Conservation (phyloP, 805 yeast species). For the Cephaloascus fragrans region DNA sequence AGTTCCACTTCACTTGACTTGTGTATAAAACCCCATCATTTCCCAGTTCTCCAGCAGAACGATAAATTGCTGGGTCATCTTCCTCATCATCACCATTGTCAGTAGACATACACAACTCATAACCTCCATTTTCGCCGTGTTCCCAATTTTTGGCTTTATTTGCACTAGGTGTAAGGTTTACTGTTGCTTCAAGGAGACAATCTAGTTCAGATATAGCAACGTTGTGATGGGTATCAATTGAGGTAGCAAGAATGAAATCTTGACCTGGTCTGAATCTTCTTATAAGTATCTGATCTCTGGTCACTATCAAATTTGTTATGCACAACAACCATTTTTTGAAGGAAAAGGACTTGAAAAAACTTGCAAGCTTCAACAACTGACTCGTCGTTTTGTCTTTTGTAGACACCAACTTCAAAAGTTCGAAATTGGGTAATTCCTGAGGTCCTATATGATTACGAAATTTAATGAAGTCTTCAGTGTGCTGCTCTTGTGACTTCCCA, state of each 20-base stretch:
- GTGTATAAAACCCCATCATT: slow-evolving; percentile 73
- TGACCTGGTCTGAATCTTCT: slow-evolving; percentile 92
- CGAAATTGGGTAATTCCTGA: slow-evolving; percentile 50
- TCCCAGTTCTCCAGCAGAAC: slow-evolving; percentile 41
- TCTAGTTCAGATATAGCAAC: slow-evolving; percentile 36
- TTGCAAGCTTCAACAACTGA: slow-evolving; percentile 42
- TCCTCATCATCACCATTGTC: slow-evolving; percentile 34
- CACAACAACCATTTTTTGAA: slow-evolving; percentile 62
- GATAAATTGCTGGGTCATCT: slow-evolving; percentile 70
- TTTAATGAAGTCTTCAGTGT: slow-evolving; percentile 22
- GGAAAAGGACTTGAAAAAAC: slow-evolving; percentile 47
- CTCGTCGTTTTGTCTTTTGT: slow-evolving; percentile 16
- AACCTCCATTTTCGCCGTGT: slow-evolving; percentile 87
- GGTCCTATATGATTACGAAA: slow-evolving; percentile 23
- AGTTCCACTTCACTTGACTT: slow-evolving; percentile 78
- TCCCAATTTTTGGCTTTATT: slow-evolving; percentile 62
- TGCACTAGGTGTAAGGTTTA: slow-evolving; percentile 67
- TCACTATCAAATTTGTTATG: slow-evolving; percentile 53
- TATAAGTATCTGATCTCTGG: slow-evolving; percentile 58
- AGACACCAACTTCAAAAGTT: slow-evolving; percentile 12
- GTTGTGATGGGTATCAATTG: slow-evolving; percentile 29
- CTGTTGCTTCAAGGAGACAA: slow-evolving; percentile 65
- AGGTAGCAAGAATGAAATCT: slow-evolving; percentile 87
- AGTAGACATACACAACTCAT: slow-evolving; percentile 79
- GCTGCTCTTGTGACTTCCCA: slow-evolving; percentile 34